Base-by-base conservation (phyloP, 495 filamentous ascomycete genomes). In the Hypoxylon perforatum region DNA sequence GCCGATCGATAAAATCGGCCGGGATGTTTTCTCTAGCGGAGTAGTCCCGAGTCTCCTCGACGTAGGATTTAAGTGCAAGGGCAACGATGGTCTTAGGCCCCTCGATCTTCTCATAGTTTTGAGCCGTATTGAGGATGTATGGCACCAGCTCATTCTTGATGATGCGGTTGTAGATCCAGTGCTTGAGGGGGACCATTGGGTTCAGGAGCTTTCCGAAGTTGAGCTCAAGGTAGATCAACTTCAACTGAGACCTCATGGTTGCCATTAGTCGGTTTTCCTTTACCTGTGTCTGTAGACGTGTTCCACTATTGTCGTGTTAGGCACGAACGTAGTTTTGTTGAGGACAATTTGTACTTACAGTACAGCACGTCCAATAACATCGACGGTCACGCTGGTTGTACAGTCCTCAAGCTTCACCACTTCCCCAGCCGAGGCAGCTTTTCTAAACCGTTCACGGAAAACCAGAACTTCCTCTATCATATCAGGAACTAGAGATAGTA, bases 291-390 rank as follows among this genome's bases (percentile, higher is more conserved):
- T 61, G 28, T 19, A 67, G 41, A n/a, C 64, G 64, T 7, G 64
- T 41, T 30, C 64, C 64, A 28, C 64, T 67, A 42, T 39, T 6
- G 4, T 9, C 28, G 4, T 46, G 30, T 56, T 44, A 57, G 57
- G 10, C 14, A 15, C 21, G 15, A 3, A 44, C 0, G 23, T 14
- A 35, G 4, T 65, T 23, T 25, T 50, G 57, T 10, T 42, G 18
- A 17, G 17, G 35, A 18, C 28, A 11, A 7, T 33, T 56, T 14
- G 25, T 18, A 63, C 68, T 67, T 75, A 80, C 71, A 83, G 57
- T 7, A 76, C 70, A 23, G 77, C 71, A 39, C 71, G 76, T 0
- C 78, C 79, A 50, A 84, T 80, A 28, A 83, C 70, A 57, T 84
- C 82, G 21, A 83, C 65, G 2, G 79, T 80, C 41, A 81, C 52